Percentiles rank a stretch among this genome's conserved stretches.
Conservation (phyloP, 208 protist genomes). For the Acanthamoeba lenticulata region DNA sequence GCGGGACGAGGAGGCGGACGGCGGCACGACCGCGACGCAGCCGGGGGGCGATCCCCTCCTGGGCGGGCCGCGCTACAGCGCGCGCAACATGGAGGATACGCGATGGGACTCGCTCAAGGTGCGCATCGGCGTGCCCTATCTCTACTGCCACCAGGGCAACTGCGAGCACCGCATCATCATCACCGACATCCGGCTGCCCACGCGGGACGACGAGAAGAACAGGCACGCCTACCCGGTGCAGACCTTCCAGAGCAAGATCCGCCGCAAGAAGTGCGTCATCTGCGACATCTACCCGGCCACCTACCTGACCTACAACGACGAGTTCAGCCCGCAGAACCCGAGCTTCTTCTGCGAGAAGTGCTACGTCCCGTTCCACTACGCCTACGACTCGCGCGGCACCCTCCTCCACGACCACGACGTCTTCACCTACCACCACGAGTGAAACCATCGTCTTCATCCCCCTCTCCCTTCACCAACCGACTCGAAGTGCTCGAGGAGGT, state of each 20-base stretch:
- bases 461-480: no score
- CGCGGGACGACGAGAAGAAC: conserved; percentile 57
- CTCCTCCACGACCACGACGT: conserved; percentile 33
- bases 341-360: conserved; percentile 53
- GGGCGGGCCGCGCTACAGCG: background rate
- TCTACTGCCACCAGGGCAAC: conserved; percentile 79
- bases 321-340: conserved; percentile 6
- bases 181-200: conserved; percentile 73
- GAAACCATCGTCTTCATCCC: no score
- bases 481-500: no score
- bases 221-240: conserved; percentile 73
- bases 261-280: conserved; percentile 80
- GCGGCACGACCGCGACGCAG: no score
- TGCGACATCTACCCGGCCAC: conserved; percentile 83
- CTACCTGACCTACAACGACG: background rate
- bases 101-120: conserved; percentile 78
- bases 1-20: background rate
- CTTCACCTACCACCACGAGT: conserved; percentile 21
- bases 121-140: conserved; percentile 71
- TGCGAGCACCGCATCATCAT: conserved; percentile 79
- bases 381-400: background rate
- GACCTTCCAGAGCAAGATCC: conserved; percentile 73
- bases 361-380: conserved; percentile 32
- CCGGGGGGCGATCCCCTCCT: background rate
- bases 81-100: conserved; percentile 73